Evolutionary conservation across 2,329 filamentous ascomycete genomes (phyloP).

Genomic region (Fusarium sp.): DNA sequence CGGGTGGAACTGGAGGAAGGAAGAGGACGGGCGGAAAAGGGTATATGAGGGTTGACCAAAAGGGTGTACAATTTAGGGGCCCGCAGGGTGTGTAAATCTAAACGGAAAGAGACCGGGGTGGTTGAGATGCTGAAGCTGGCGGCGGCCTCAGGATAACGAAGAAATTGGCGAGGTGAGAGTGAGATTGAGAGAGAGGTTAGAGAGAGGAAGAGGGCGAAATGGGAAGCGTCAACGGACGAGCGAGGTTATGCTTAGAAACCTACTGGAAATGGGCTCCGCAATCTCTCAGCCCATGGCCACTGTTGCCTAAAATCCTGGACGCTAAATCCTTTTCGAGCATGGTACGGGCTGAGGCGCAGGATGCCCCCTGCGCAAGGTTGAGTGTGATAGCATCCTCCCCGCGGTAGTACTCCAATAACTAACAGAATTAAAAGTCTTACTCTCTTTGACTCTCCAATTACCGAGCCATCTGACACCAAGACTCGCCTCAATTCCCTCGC

Average conservation of each 20-base stretch:
- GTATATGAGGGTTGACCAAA: slow-evolving; percentile 43
- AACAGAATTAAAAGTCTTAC: neutral
- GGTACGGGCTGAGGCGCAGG: slow-evolving; percentile 47
- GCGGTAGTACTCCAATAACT: neutral
- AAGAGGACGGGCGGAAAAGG: slow-evolving; percentile 42
- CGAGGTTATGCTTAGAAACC: slow-evolving; percentile 48
- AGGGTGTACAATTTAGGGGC: slow-evolving; percentile 19
- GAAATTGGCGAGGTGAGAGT: slow-evolving; percentile 4
- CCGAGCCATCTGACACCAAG: slow-evolving; percentile 3
- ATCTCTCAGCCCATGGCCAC: slow-evolving; percentile 46
- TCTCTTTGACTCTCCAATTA: neutral
- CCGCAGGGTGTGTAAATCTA: slow-evolving; percentile 27
- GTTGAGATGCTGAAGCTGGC: slow-evolving; percentile 19
- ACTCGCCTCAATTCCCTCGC: slow-evolving; percentile 3
- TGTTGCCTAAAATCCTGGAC: slow-evolving; percentile 49
- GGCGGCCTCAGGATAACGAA: slow-evolving; percentile 40
- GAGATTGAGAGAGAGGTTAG: slow-evolving; percentile 21
- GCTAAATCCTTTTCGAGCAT: slow-evolving; percentile 29
- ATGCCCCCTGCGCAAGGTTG: slow-evolving; percentile 31
- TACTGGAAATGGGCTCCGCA: slow-evolving; percentile 22
- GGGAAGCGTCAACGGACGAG: slow-evolving; percentile 27
- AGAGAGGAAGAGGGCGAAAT: slow-evolving; percentile 24
- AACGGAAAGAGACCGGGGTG: slow-evolving; percentile 4
- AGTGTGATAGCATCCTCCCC: slow-evolving; percentile 11
- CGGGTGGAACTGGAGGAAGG: slow-evolving; percentile 43